Conservation (phyloP, 2,329 filamentous ascomycete genomes). For the Fusarium equiseti region DNA sequence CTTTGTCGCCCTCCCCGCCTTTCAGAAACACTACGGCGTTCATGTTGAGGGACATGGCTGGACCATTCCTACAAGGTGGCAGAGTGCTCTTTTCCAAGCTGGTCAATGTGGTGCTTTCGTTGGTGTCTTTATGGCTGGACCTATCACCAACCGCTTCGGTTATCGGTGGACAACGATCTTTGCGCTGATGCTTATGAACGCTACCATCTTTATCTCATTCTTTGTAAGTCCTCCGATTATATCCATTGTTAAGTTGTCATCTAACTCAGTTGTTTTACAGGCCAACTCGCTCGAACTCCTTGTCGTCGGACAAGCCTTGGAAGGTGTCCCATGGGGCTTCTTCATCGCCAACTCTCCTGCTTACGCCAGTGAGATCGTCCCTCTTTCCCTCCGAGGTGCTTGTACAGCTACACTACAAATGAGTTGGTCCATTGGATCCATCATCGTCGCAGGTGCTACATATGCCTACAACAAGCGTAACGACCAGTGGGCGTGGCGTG, state of each 20-base stretch:
- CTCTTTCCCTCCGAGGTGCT: constrained; percentile 66
- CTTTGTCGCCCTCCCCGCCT: constrained; percentile 57
- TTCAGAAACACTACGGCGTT: constrained; percentile 55
- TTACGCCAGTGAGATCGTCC: constrained; percentile 71
- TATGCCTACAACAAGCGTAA: constrained; percentile 60
- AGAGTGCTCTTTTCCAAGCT: constrained; percentile 52
- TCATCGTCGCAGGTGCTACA: constrained; percentile 69
- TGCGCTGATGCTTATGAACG: constrained; percentile 55
- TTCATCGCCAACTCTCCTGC: constrained; percentile 73
- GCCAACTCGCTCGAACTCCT: constrained; percentile 55
- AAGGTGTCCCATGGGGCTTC: constrained; percentile 71
- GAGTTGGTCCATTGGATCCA: constrained; percentile 72
- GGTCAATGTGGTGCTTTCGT: constrained; percentile 54
- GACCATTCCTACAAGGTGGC: constrained; percentile 57
- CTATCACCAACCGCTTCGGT: constrained; percentile 53
- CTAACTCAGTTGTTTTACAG: background rate
- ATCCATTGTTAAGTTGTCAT: fast-evolving
- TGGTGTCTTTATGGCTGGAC: constrained; percentile 54
- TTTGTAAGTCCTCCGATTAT: constrained; percentile 52
- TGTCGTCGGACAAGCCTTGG: constrained; percentile 65
- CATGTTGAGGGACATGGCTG: constrained; percentile 25
- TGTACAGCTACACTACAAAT: constrained; percentile 71
- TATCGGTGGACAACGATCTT: constrained; percentile 54
- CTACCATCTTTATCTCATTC: constrained; percentile 63
- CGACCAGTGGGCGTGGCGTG: constrained; percentile 45